Conservation (phyloP, 805 yeast genomes). For the Sugiyamaella boreocaroliniensis region DNA sequence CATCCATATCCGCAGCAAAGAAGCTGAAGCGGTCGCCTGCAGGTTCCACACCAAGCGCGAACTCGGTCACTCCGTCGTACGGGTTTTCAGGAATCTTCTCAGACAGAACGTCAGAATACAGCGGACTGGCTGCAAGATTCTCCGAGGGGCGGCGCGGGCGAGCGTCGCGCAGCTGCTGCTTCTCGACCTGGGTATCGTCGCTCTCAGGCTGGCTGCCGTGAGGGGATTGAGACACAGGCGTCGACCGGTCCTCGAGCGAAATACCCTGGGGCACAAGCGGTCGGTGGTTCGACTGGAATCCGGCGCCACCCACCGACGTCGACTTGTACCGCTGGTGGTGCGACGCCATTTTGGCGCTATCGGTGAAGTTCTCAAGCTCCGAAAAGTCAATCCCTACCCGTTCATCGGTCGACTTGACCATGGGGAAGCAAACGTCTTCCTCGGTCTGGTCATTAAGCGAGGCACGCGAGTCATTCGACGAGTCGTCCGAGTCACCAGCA, state of each 20-base stretch:
- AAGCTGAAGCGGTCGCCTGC: slow-evolving; percentile 78
- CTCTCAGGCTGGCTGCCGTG: slow-evolving; percentile 7
- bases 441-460: slow-evolving; percentile 77
- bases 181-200: slow-evolving; percentile 7
- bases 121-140: not conserved
- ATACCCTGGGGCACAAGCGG: slow-evolving; percentile 16
- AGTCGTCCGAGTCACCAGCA: slow-evolving; percentile 12
- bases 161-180: not conserved
- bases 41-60: slow-evolving; percentile 2
- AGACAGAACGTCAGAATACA: not conserved
- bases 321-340: not conserved
- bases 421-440: slow-evolving; percentile 96
- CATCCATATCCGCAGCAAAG: slow-evolving; percentile 74
- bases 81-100: not conserved
- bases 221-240: not conserved
- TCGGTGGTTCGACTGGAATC: slow-evolving; percentile 8
- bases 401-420: slow-evolving; percentile 59
- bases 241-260: slow-evolving; percentile 2
- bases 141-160: not conserved
- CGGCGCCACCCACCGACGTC: not conserved
- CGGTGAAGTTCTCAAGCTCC: slow-evolving; percentile 77
- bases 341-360: slow-evolving; percentile 10
- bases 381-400: slow-evolving; percentile 81
- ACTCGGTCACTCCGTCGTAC: not conserved
- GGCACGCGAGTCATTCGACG: slow-evolving; percentile 28